A percentile compares a stretch with the other conserved stretches of the same genome.
Conservation (phyloP, 768 basidiomycete genomes). For the Neoboletus brunneissimus region DNA sequence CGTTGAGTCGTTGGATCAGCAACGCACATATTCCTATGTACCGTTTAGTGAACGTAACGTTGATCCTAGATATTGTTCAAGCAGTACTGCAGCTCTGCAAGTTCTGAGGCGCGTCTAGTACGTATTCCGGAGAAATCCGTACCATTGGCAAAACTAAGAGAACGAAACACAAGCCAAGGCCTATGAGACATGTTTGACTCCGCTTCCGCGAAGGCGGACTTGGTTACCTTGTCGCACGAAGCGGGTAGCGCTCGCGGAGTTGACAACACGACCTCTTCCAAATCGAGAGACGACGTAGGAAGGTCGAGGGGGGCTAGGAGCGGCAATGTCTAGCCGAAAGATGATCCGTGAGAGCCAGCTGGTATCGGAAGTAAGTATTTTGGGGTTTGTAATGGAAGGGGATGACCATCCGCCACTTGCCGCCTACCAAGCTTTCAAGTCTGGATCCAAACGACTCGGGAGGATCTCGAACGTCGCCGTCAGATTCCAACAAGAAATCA, state of each 20-base stretch:
- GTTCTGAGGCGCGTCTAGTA: not conserved
- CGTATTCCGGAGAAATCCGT: not conserved
- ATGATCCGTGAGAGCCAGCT: not conserved
- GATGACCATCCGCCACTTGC: not conserved
- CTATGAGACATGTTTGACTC: constrained; percentile 15
- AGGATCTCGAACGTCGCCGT: not conserved
- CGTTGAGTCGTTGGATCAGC: not conserved
- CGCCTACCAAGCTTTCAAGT: not conserved
- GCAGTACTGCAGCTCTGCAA: not conserved
- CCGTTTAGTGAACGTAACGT: not conserved
- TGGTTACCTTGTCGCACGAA: constrained; percentile 11
- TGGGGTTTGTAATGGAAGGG: not conserved
- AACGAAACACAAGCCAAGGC: not conserved
- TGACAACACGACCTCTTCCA: constrained; percentile 22
- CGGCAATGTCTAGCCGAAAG: not conserved
- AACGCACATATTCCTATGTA: not conserved
- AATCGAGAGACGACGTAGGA: constrained; percentile 28
- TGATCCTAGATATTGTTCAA: not conserved
- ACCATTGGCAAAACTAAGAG: not conserved
- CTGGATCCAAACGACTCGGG: not conserved
- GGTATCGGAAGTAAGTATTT: not conserved
- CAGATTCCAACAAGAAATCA: not conserved
- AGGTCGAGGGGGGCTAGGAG: constrained; percentile 1
- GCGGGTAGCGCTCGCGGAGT: constrained; percentile 33
- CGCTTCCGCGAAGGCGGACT: constrained; percentile 34